Evolutionary conservation across 345 rosid genomes (phyloP), one percentile per base, ranked within the genome.

Genomic region (Psidium friedrichsthalianum): DNA sequence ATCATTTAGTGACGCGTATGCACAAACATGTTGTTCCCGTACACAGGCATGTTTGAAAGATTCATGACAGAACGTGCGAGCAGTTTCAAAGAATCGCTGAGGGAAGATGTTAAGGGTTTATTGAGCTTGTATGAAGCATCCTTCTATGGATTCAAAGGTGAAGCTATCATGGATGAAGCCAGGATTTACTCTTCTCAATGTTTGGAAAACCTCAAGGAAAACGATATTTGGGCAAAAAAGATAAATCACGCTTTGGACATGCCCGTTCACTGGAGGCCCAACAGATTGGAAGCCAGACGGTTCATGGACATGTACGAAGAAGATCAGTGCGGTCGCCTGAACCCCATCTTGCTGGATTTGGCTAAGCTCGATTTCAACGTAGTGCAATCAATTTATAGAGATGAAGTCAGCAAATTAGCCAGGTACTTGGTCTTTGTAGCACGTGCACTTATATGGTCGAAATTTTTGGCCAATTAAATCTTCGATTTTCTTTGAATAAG

Each of bases 71-170:
- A 12, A 51, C 1, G 2, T 11, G 5, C 53, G 1, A 51, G 15
- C 15, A 51, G 52, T 25, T 86, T 89, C 80, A 42, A n/a, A 82
- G 85, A 54, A 86, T 6, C 58, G 6, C 40, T 85, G 11, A 20
- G 20, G 21, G 76, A 76, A 10, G 87, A 89, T 61, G 52, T 86
- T 1, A 32, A 88, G 52, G 90, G 84, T 47, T 27, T 89, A n/a
- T 4, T 88, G 53, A 83, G 90, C 74, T 56, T 86, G 22, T 86
- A 83, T 61, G 89, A 90, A 82, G 91, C 89, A 42, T 88, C 89
- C 10, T 85, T 56, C 47, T 52, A 80, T 42, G 86, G 88, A 18
- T 13, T 84, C n/a, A 25, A n/a, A 78, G 90, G 86, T 11, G 90
- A 89, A 82, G 52, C 32, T 5, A 36, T 64, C 49, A 59, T 89